Base-by-base conservation (phyloP, 208 protist species). In the Porcisia hertigi region DNA sequence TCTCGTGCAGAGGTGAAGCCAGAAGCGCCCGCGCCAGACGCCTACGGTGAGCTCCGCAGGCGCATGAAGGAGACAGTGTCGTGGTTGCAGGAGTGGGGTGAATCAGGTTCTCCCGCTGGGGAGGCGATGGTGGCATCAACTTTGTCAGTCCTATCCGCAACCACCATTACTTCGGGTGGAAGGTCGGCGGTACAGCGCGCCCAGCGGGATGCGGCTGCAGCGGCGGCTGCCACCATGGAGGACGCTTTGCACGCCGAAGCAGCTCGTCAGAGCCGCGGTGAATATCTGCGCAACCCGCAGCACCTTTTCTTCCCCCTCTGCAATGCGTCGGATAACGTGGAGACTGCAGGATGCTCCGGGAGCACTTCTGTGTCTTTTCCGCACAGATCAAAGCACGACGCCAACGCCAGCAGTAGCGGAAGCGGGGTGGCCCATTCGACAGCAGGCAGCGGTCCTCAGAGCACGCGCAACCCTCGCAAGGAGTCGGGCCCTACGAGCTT, bases 281-380 rank as follows among this genome's bases (percentile, higher is more conserved):
- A 80, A 14, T 95, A 93, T 63, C 67, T 95, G 45, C 65, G 84
- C 18, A 95, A 95, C 59, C 91, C 91, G 49, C 45, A 67, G 54
- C 86, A 91, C 73, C 43, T 89, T 45, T 82, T 91, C 39, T 43
- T 89, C 0, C 87, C 87, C 6, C 85, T 78, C 30, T 63, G 89
- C 53, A 47, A 82, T 69, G 41, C 73, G 52, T 30, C 6, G 14
- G 77, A 86, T 0, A 80, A 80, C 34, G 60, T 23, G 23, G 73
- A 75, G 16, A 16, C 52, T 0, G 52, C 12, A 2, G 59, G 34
- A 18, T 74, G 52, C 2, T 36, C 67, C 18, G 54, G 55, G 34
- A 75, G 58, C 41, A 59, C 64, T 49, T 34, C 59, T 64, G n/a
- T 77, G 0, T 52, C 76, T 36, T 34, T 57, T 43, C 12, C 16